These are phyloP conservation scores for Funneliformis caledonium DNA, from an alignment of 371 early-diverging fungal genomes.

Conservation along the genomic window DNA sequence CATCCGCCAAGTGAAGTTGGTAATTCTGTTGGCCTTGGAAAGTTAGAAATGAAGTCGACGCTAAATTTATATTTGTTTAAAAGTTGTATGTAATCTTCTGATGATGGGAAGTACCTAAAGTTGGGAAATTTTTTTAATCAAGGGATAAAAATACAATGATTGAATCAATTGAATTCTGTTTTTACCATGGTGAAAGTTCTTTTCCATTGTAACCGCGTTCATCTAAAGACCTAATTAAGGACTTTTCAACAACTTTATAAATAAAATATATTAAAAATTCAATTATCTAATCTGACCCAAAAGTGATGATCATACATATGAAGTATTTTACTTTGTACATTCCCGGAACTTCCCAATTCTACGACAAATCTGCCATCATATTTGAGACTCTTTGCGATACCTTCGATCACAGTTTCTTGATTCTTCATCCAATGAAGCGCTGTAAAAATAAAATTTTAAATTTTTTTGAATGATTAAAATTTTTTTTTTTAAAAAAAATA, in stretches of 20 bases:
- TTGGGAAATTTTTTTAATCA: not conserved
- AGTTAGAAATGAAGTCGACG: constrained; percentile 52
- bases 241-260: constrained; percentile 50
- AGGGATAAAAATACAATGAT: not conserved
- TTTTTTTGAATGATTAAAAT: constrained; percentile 3
- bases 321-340: constrained; percentile 49
- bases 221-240: constrained; percentile 60
- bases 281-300: not conserved
- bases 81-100: constrained; percentile 54
- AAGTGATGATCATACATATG: not conserved
- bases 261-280: not conserved
- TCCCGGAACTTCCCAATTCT: constrained; percentile 67
- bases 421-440: constrained; percentile 80
- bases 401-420: constrained; percentile 62
- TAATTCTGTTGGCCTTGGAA: constrained; percentile 63
- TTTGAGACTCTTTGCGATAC: constrained; percentile 60
- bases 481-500: not conserved
- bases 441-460: constrained; percentile 34
- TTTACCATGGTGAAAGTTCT: constrained; percentile 67
- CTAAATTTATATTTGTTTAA: constrained; percentile 64
- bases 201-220: constrained; percentile 61
- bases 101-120: constrained; percentile 57
- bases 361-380: constrained; percentile 65
- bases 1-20: constrained; percentile 65
- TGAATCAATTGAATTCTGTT: not conserved